Evolutionary conservation across 2,329 filamentous ascomycete genomes (phyloP).

Genomic region (Phaeoacremonium minimum): DNA sequence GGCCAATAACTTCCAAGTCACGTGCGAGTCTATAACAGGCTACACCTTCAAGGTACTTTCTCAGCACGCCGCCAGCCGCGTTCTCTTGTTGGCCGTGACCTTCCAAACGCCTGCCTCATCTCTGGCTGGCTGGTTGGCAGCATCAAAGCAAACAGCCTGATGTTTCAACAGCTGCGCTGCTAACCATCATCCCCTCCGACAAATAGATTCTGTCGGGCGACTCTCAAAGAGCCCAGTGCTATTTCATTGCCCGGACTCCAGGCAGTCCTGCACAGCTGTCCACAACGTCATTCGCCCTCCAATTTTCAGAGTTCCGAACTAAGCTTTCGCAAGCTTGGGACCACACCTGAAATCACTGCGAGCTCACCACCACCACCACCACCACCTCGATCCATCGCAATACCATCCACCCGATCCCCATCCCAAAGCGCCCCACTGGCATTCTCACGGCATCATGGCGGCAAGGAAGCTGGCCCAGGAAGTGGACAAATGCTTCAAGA

Average conservation of each 20-base stretch:
- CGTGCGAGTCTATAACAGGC: too few relatives aligned
- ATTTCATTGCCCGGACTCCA: too few relatives aligned
- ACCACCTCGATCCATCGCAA: slow-evolving; percentile 5
- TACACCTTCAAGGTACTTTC: too few relatives aligned
- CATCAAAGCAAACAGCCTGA: background rate
- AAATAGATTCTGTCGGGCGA: too few relatives aligned
- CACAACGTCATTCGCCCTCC: too few relatives aligned
- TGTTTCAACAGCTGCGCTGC: background rate
- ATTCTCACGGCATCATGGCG: slow-evolving; percentile 73
- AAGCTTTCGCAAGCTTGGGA: too few relatives aligned
- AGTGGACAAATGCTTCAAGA: slow-evolving; percentile 99
- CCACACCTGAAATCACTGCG: background rate
- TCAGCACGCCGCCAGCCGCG: background rate
- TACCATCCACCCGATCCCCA: slow-evolving; percentile 8
- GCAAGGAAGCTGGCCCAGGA: slow-evolving; percentile 95
- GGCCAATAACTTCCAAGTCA: too few relatives aligned
- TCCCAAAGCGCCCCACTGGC: slow-evolving; percentile 6
- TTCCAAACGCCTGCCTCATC: background rate
- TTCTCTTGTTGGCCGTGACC: background rate
- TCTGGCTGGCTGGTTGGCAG: background rate
- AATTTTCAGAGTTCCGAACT: too few relatives aligned
- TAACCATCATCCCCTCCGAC: too few relatives aligned
- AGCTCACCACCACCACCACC: background rate
- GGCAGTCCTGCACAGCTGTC: too few relatives aligned
- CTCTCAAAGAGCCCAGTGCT: too few relatives aligned